A percentile compares a stretch with the other conserved stretches of the same genome.
These are phyloP conservation scores for Pseudogymnoascus sp. DNA, from an alignment of 2,329 filamentous ascomycete species.

Conservation along the genomic window DNA sequence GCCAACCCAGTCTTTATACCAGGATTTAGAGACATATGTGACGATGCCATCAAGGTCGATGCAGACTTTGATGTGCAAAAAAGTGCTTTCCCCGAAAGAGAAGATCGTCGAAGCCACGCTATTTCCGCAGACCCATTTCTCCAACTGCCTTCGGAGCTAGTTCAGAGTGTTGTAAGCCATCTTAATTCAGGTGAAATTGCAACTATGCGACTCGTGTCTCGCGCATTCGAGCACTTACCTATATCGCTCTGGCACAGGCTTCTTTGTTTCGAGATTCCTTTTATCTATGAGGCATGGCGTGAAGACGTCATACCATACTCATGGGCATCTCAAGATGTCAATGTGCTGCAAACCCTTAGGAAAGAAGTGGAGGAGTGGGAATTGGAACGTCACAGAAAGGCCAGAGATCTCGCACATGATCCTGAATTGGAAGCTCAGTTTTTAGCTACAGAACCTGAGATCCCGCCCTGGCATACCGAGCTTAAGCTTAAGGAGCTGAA, in stretches of 20 bases:
- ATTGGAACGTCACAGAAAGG: background rate
- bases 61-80: background rate
- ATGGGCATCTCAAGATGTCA: background rate
- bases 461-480: background rate
- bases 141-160: constrained; percentile 20
- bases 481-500: background rate
- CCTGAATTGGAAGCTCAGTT: constrained; percentile 1
- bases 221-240: constrained; percentile 20
- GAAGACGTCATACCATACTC: constrained; percentile 1
- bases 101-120: background rate
- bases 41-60: background rate
- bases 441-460: background rate
- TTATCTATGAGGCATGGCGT: constrained; percentile 21
- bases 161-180: constrained; percentile 16
- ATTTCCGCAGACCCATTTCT: constrained; percentile 17
- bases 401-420: background rate
- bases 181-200: constrained; percentile 22
- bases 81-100: background rate
- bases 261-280: constrained; percentile 22
- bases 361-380: background rate
- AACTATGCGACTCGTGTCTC: constrained; percentile 18
- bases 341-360: background rate
- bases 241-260: constrained; percentile 19
- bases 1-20: constrained; percentile 24
- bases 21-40: constrained; percentile 16